Evolutionary conservation across 495 filamentous ascomycete genomes (phyloP), one percentile per base, ranked within the genome.

Genomic region (Niebla homalea): DNA sequence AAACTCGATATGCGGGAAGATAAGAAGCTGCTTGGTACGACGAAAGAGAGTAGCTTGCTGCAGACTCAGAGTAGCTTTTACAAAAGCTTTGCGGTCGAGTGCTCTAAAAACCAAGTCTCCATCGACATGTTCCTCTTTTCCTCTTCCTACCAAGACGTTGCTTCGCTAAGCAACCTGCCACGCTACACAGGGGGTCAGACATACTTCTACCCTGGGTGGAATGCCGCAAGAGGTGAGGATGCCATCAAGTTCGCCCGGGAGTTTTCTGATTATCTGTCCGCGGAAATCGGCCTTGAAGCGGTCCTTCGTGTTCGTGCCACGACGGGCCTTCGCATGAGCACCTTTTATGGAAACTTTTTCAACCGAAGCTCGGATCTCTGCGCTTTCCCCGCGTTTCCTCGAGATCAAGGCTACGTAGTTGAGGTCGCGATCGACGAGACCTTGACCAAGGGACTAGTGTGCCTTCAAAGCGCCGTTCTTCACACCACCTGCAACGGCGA

Each of bases 91-190:
- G 92, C 92, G 2, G 93, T 98, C 5, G 92, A 98, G 62, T 98
- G 92, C 64, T 96, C 90, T 40, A 98, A 98, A 68, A 89, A 89
- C 52, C 92, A 98, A 63, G 90, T 98, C 8, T 97, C 90, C 0
- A 86, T 97, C 59, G 92, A 98, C 66, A 98, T 98, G 92, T 98
- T 98, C 71, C 75, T 98, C 41, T 98, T 98, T 73, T 90, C 87
- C 3, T 89, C 88, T 11, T 84, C 89, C 59, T 98, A 98, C 64
- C 92, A 96, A 62, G 92, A 98, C 59, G 93, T 98, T 18, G 92
- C 92, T 14, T 92, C 88, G 36, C 73, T 97, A 37, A 94, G 87
- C 69, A 95, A 94, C 64, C 70, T 98, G 11, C 92, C 92, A 36
- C 72, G 92, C 57, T 98, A 96, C 59, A 98, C 92, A 22, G 92